Percentiles rank a stretch among this genome's conserved stretches.
These are phyloP conservation scores for Aurantiochytrium sp. DNA, from an alignment of 108 stramenopile genomes.

Conservation along the genomic window DNA sequence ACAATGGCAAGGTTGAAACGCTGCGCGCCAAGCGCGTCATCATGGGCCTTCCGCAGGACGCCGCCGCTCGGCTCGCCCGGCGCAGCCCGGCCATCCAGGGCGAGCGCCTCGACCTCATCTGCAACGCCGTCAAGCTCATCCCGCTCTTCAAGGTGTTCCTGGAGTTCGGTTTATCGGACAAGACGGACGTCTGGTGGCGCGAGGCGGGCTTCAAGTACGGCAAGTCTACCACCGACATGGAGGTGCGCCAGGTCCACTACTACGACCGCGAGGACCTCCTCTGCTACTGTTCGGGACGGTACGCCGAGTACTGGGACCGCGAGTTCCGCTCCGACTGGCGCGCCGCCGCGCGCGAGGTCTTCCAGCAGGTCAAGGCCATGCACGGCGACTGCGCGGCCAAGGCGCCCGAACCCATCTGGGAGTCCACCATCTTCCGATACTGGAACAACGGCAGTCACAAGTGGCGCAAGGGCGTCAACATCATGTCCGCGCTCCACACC, in stretches of 20 bases:
- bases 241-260: conserved; percentile 3
- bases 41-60: neutral
- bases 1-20: neutral
- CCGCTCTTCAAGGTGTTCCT: neutral
- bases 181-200: neutral
- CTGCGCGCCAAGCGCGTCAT: neutral
- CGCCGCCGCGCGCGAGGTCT: neutral
- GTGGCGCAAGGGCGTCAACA: neutral
- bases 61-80: neutral
- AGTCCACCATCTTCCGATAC: neutral
- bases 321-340: neutral
- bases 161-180: neutral
- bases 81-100: neutral
- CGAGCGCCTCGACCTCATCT: neutral
- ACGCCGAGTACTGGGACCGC: conserved; percentile 5
- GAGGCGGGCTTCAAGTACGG: neutral
- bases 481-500: neutral
- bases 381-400: neutral
- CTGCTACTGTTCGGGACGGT: neutral
- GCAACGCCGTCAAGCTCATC: neutral
- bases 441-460: conserved; percentile 15
- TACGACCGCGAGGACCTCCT: conserved; percentile 23
- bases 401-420: neutral
- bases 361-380: neutral
- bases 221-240: neutral